A percentile compares a stretch with the other conserved stretches of the same genome.
Conservation (phyloP, 257 asterid genomes). For the Paraleonurus japonicus region DNA sequence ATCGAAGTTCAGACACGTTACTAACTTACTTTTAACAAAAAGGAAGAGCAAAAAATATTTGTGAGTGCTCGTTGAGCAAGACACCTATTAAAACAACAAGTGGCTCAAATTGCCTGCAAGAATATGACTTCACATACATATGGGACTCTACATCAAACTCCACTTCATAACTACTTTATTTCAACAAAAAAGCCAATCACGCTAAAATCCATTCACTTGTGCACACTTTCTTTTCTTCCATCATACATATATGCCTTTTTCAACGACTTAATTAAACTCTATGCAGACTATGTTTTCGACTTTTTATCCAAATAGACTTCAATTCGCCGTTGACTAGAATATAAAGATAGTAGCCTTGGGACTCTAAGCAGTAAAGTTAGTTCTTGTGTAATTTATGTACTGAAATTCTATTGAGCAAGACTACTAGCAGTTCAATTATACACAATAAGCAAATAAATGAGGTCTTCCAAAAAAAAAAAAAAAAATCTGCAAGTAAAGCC, state of each 20-base stretch:
- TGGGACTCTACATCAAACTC: constrained; percentile 17
- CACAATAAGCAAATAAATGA: not conserved
- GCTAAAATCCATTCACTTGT: constrained; percentile 22
- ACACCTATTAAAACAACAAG: constrained; percentile 25
- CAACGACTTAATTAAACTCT: not conserved
- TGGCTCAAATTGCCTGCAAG: constrained; percentile 21
- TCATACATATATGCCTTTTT: constrained; percentile 12
- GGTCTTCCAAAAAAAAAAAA: not conserved
- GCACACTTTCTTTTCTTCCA: constrained; percentile 18
- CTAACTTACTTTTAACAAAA: not conserved
- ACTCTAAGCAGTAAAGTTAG: not conserved
- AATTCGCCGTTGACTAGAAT: not conserved
- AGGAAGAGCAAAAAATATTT: not conserved
- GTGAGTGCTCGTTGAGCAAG: constrained; percentile 19
- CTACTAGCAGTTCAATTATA: not conserved
- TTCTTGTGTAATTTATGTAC: not conserved
- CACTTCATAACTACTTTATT: constrained; percentile 24
- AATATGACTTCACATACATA: constrained; percentile 11
- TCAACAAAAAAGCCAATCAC: not conserved
- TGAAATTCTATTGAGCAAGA: not conserved
- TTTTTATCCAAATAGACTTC: not conserved
- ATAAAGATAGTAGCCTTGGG: not conserved
- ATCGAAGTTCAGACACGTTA: not conserved
- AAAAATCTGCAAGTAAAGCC: not conserved
- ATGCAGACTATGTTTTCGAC: not conserved